Evolutionary conservation across 1,284 basidiomycete genomes (phyloP), one percentile per base, ranked within the genome.

Genomic region (Apiotrichum akiyoshidainum): DNA sequence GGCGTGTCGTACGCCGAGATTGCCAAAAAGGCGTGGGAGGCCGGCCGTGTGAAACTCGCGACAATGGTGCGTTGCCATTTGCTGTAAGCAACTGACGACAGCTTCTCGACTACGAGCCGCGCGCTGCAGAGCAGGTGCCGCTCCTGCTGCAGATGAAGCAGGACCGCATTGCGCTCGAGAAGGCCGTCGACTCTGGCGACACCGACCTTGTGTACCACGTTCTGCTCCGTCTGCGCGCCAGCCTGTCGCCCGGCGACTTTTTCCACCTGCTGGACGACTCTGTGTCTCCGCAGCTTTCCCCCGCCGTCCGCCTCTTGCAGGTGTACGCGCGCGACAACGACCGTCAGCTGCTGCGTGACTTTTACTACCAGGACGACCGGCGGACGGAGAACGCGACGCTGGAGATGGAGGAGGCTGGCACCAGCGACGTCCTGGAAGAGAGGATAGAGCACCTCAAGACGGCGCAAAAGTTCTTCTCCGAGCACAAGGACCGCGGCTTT

Each of bases 341-440:
- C 72, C 81, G 87, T 48, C 92, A 93, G 63, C 87, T 99, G 83
- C 80, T 98, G 14, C 83, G 90, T 17, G 93, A 99, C 74, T 98
- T 96, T 76, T 99, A 95, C 78, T 99, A 95, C 73, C 95, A 95
- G 52, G 96, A 99, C 71, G 96, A 99, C 77, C 83, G 95, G 60
- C 83, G 95, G 46, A 88, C 91, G 9, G 94, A 98, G 69, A 93
- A 87, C 71, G 96, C 92, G 0, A 83, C 89, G 17, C 79, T 98
- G 8, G 88, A 85, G 42, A 79, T 99, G 45, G 88, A 90, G 45
- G 93, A 96, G 72, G 89, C 92, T 16, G 80, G 83, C 8, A 73
- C 77, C 11, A 13, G 42, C 8, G 66, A 92, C 88, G 86, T 90
- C 70, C 84, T 86, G 37, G 73, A 80, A 11, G 83, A 89, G 0